Conservation (phyloP, 208 protist genomes). For the Zelonia costaricensis region DNA sequence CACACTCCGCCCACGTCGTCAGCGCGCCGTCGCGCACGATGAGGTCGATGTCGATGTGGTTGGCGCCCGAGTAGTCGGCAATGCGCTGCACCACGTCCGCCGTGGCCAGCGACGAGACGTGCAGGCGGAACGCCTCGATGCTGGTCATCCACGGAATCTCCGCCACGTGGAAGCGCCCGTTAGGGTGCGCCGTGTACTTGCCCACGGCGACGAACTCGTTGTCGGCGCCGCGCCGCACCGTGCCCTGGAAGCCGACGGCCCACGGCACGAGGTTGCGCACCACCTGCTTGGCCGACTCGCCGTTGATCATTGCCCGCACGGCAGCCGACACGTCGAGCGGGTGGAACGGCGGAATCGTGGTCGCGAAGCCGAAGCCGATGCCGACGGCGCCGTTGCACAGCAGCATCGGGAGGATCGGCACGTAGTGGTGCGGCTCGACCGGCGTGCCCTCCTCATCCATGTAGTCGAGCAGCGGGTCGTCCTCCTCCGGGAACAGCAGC, state of each 20-base stretch:
- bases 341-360: slow-evolving; percentile 94
- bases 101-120: slow-evolving; percentile 67
- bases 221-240: slow-evolving; percentile 69
- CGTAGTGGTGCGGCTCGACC: slow-evolving; percentile 99
- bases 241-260: slow-evolving; percentile 95
- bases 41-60: slow-evolving; percentile 91
- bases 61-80: slow-evolving; percentile 89
- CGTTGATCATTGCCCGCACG: slow-evolving; percentile 88
- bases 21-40: slow-evolving; percentile 55
- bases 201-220: slow-evolving; percentile 78
- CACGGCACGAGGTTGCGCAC: slow-evolving; percentile 92
- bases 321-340: slow-evolving; percentile 95
- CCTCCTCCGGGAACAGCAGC: slow-evolving; percentile 96
- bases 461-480: slow-evolving; percentile 97
- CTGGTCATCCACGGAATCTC: slow-evolving; percentile 81
- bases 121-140: slow-evolving; percentile 75
- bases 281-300: slow-evolving; percentile 76
- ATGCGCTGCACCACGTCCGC: slow-evolving; percentile 87
- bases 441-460: slow-evolving; percentile 97
- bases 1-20: slow-evolving; percentile 77
- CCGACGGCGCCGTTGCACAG: slow-evolving; percentile 99
- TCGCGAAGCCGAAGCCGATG: slow-evolving; percentile 99
- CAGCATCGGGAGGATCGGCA: slow-evolving; percentile 99
- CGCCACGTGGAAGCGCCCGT: slow-evolving; percentile 71
- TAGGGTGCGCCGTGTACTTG: slow-evolving; percentile 61